phyloP scores from a whole-genome alignment of 2,329 filamentous ascomycete species.

The Aspergillus fructus region DNA sequence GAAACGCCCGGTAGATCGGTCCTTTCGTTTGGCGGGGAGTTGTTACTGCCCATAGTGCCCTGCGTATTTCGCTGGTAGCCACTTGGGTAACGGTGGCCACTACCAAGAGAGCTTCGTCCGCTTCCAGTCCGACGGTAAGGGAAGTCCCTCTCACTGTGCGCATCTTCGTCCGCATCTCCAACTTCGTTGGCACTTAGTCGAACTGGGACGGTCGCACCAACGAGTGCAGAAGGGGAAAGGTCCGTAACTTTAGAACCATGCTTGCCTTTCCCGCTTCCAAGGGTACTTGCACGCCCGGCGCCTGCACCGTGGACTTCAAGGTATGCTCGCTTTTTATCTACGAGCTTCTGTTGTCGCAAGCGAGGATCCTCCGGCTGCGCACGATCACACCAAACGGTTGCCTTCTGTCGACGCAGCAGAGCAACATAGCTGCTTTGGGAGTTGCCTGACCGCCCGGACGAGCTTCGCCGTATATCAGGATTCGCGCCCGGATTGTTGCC shows the following conservation, averaged over 20 bases:
- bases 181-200: constrained; percentile 94
- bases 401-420: constrained; percentile 93
- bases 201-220: constrained; percentile 81
- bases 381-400: constrained; percentile 96
- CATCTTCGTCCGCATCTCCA: constrained; percentile 76
- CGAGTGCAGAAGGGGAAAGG: constrained; percentile 73
- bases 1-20: constrained; percentile 43
- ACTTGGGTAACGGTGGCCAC: constrained; percentile 44
- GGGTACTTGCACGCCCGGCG: constrained; percentile 60
- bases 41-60: constrained; percentile 50
- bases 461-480: constrained; percentile 65
- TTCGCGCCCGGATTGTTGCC: constrained; percentile 25
- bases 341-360: constrained; percentile 75
- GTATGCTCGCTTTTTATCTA: constrained; percentile 81
- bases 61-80: constrained; percentile 44
- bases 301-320: constrained; percentile 70
- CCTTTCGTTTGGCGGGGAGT: constrained; percentile 52
- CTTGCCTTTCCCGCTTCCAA: constrained; percentile 75
- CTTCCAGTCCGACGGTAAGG: constrained; percentile 57
- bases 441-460: constrained; percentile 72
- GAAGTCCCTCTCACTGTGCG: constrained; percentile 37
- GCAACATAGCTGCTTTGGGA: constrained; percentile 82
- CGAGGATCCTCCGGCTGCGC: constrained; percentile 89
- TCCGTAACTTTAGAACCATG: constrained; percentile 81
- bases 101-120: constrained; percentile 57